These are phyloP conservation scores for Phytophthora pluvialis DNA, from an alignment of 352 stramenopile genomes.

Conservation along the genomic window DNA sequence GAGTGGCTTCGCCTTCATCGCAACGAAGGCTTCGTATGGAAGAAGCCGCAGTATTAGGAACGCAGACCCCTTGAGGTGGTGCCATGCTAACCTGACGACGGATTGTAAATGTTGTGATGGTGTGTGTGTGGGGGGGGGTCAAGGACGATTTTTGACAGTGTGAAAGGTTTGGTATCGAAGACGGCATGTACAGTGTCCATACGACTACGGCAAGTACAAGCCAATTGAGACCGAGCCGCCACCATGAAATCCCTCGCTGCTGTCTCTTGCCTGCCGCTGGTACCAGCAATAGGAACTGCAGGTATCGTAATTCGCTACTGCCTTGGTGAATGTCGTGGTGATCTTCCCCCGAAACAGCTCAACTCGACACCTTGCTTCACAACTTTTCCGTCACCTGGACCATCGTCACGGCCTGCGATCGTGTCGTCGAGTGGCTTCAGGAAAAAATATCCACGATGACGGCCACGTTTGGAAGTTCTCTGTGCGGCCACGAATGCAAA, in stretches of 20 bases:
- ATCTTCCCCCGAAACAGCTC: neutral
- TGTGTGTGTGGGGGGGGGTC: too few relatives aligned
- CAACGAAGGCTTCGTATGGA: neutral
- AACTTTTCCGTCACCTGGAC: neutral
- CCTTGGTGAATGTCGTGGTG: neutral
- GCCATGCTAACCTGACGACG: neutral
- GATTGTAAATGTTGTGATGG: neutral
- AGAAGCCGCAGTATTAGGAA: neutral
- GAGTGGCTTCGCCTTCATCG: neutral
- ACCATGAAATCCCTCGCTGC: neutral
- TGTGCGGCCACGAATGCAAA: neutral
- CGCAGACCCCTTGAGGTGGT: neutral
- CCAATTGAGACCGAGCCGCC: neutral
- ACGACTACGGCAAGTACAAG: too few relatives aligned
- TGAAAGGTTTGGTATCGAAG: neutral
- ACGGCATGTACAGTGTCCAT: neutral
- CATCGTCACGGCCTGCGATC: neutral
- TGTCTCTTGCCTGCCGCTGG: too few relatives aligned
- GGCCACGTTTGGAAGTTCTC: neutral
- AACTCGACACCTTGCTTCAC: neutral
- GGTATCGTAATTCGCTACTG: slow-evolving; percentile 1
- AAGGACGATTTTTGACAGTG: neutral
- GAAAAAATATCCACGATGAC: neutral
- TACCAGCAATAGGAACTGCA: too few relatives aligned
- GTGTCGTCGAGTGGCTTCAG: neutral